phyloP scores from a whole-genome alignment of 768 basidiomycete genomes.

The Rhodotorula babjevae region DNA sequence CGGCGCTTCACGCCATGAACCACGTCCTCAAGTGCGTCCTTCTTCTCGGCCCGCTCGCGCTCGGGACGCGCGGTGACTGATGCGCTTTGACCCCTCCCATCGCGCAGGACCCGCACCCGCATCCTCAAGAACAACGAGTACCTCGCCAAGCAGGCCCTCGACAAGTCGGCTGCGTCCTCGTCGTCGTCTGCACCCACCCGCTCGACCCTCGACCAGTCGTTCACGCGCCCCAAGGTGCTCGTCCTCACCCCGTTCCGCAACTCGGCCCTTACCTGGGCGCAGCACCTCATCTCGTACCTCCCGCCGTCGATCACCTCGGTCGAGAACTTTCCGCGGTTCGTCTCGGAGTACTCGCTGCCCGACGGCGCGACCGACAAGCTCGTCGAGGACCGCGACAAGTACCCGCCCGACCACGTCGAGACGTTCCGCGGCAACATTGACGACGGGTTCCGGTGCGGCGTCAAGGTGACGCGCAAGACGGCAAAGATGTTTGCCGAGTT shows the following conservation, averaged over 20 bases:
- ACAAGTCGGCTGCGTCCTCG: conserved; percentile 49
- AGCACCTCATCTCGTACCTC: conserved; percentile 56
- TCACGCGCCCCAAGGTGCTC: conserved; percentile 90
- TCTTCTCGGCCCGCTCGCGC: neutral
- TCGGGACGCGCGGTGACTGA: neutral
- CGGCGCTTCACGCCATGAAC: conserved; percentile 74
- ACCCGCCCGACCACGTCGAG: conserved; percentile 82
- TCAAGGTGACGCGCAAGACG: conserved; percentile 87
- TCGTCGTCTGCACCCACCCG: conserved; percentile 47
- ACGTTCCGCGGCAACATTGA: conserved; percentile 96
- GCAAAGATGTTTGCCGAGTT: conserved; percentile 88
- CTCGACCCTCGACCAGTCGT: conserved; percentile 85
- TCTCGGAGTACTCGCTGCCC: conserved; percentile 75
- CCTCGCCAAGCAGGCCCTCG: conserved; percentile 65
- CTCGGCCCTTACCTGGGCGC: conserved; percentile 74
- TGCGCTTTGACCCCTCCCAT: too few species aligned
- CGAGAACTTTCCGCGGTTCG: conserved; percentile 79
- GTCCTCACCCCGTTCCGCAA: conserved; percentile 90
- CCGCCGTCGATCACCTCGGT: conserved; percentile 51
- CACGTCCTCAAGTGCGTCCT: conserved; percentile 74
- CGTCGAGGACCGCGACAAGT: conserved; percentile 60
- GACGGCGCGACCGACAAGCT: conserved; percentile 75
- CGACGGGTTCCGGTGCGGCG: conserved; percentile 84
- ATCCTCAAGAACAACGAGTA: conserved; percentile 92
- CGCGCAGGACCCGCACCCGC: conserved; percentile 72